These are phyloP conservation scores for Fragilaria crotonensis DNA, from an alignment of 108 stramenopile species.

Conservation along the genomic window DNA sequence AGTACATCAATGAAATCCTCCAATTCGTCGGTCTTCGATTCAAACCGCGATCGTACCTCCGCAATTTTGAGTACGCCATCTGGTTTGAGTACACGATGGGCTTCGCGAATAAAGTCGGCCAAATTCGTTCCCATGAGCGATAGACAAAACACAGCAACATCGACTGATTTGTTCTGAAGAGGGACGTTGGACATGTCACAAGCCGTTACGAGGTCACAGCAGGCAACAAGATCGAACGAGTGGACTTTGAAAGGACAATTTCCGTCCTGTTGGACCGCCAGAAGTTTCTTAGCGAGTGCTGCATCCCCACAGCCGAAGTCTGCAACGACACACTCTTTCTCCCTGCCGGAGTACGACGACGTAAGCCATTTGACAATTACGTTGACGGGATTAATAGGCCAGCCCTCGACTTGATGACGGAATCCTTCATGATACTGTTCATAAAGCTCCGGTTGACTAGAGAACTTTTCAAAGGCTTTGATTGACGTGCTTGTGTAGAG, in stretches of 20 bases:
- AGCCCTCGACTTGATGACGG: conserved; percentile 87
- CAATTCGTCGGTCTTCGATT: conserved; percentile 46
- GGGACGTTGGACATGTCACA: conserved; percentile 97
- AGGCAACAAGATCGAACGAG: conserved; percentile 95
- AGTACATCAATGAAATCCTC: conserved; percentile 62
- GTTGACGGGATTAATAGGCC: conserved; percentile 98
- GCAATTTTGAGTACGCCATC: conserved; percentile 86
- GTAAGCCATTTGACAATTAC: conserved; percentile 75
- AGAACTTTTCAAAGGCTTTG: conserved; percentile 71
- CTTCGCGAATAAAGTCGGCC: conserved; percentile 91
- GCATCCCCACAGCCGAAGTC: conserved; percentile 99
- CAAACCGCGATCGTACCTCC: conserved; percentile 94
- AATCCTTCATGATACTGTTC: conserved; percentile 97
- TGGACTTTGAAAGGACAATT: conserved; percentile 61
- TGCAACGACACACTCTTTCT: conserved; percentile 53
- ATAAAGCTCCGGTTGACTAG: conserved; percentile 84
- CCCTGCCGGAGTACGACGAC: conserved; percentile 5
- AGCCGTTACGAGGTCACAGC: conserved; percentile 81
- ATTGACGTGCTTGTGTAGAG: conserved; percentile 87
- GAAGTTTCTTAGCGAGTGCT: conserved; percentile 60
- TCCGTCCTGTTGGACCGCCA: not conserved
- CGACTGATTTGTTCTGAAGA: conserved; percentile 69
- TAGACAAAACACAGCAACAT: conserved; percentile 94
- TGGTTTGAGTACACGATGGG: conserved; percentile 77
- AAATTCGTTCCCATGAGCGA: conserved; percentile 97